Base-by-base conservation (phyloP, 2,329 filamentous ascomycete genomes). In the Fusarium chlamydosporum region DNA sequence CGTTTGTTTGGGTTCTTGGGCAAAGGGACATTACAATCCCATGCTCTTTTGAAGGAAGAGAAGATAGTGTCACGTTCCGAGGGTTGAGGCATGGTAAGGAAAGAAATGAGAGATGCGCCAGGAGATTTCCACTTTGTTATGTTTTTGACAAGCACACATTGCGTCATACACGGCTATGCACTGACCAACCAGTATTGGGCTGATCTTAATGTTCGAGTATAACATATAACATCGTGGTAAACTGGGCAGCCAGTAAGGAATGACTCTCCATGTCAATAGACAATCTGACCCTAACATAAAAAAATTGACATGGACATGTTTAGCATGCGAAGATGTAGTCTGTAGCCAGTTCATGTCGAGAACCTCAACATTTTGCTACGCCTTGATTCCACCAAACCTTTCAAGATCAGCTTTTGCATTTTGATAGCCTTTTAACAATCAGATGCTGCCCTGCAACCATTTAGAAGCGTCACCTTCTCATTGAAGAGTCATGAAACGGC, bases 151-250 rank as follows among this genome's bases (percentile, higher is more conserved):
- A 27, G 15, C 12, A 35, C 18, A 13, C 12, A 50, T 50, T 37
- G 46, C 46, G 46, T 50, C 33, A 50, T 50, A 35, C 16, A 37
- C 16, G 8, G 4, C 16, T 18, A 11, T 37, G 31, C 46, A 50
- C 20, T 27, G 31, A n/a, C 46, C 20, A 37, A 23, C 27, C 45
- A 13, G 33, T 35, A 50, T 27, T 18, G 26, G 7, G 20, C 10
- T 50, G 8, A n/a, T 23, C 20, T 34, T 34, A 4, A 10, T 2
- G 2, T 8, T 3, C 15, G 20, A n/a, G 18, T 43, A 16, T 26
- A 11, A 50, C 12, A 18, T 43, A 16, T 26, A 11, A 50, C 12
- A 18, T 18, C 7, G 8, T 26, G 26, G 8, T 23, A 35, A 4
- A 26, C 16, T 8, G 26, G 11, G 20, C 20, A 18, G 7, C 8